Base-by-base conservation (phyloP, 805 yeast species). In the Nakazawaea ambrosiae region DNA sequence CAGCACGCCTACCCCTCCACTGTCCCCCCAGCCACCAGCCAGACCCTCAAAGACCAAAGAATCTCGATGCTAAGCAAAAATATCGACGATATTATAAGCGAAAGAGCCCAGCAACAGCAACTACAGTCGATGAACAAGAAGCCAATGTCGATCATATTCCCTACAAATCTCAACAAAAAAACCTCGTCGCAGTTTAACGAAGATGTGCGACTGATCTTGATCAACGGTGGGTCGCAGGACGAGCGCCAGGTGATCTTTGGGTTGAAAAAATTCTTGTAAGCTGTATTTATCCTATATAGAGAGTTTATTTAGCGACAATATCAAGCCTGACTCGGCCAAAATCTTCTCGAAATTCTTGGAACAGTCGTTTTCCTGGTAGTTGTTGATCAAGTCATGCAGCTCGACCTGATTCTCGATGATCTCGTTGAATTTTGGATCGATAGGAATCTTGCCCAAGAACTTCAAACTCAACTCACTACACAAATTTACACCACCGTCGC, bases 361-460 rank as follows among this genome's bases (percentile, higher is more conserved):
- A 44, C 69, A 49, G 15, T 61, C 61, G 18, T 61, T 54, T 23
- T 49, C 49, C 27, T 50, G 40, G 44, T 72, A 74, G 29, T 59
- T 47, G 11, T 63, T 60, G 2, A 63, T 48, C 29, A 73, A 46
- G 4, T 50, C 51, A 15, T 52, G 48, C 20, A 56, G 49, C 39
- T 66, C 65, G 35, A 65, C 56, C 47, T 78, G 80, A 38, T 61
- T 65, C 56, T 92, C 99, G n/a, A 92, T 75, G 67, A 87, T 58
- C 48, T 85, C 87, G 26, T 85, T 90, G 62, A 94, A 92, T 34
- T 68, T 70, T 2, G 98, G 97, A 53, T 92, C 97, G 20, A 92
- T 85, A 0, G 99, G 99, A 4, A 92, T 78, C 37, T 78, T 77
- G 0, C 97, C 98, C 45, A 94, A 61, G 49, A 80, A 88, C 6